Base-by-base conservation (phyloP, 192 early-diverging fungal genomes). In the Haplosporangium gracile region DNA sequence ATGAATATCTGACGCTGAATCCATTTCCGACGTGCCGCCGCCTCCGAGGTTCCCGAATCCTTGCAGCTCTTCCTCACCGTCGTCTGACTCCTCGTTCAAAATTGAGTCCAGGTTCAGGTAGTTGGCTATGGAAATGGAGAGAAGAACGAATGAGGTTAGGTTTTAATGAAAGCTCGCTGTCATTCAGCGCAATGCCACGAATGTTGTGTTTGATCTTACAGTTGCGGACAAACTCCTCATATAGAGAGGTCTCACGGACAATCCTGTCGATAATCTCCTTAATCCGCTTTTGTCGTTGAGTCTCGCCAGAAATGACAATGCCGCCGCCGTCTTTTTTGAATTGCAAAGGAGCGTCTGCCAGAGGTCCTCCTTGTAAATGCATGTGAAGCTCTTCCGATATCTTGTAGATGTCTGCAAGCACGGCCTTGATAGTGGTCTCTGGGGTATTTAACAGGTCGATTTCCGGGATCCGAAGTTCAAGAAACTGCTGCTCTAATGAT, bases 171-270 rank as follows among this genome's bases (percentile, higher is more conserved):
- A 42, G n/a, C 0, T 32, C 20, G 32, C 15, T 69, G 4, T 9
- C 29, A 42, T 72, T 70, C 22, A 47, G 60, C 22, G 38, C 38
- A 83, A 65, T 22, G 16, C 29, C 42, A 38, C 8, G 51, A 55
- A 68, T 16, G 47, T 11, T 24, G 22, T 55, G 4, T 16, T 42
- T 24, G 38, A 57, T 24, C 80, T 81, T 89, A 93, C 92, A 91
- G 82, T 85, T 90, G 10, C 92, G 92, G n/a, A 90, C 88, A 86
- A 93, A 93, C 80, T 93, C 91, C 74, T 93, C 92, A 70, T 93
- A 93, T 11, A 93, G 83, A 10, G 90, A 91, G 42, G 90, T 89
- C 47, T 93, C 92, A 55, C 88, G 88, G 45, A 84, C 73, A 13
- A 93, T 89, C 70, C 88, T 78, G 73, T 93, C 92, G 43, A 93